Evolutionary conservation across 2,329 filamentous ascomycete genomes (phyloP).

Genomic region (Mycosphaerella arachidis): DNA sequence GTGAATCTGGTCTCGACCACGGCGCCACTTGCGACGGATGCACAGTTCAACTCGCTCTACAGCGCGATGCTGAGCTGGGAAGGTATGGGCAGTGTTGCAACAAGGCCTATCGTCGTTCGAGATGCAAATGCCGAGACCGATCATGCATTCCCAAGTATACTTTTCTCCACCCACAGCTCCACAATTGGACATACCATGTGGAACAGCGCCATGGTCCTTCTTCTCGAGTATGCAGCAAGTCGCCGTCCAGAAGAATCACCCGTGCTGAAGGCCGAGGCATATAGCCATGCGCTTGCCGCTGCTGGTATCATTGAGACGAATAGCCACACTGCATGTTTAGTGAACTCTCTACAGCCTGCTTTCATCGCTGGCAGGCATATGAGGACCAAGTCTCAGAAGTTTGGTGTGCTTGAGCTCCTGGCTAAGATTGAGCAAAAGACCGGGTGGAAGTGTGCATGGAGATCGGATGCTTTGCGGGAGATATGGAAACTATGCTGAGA

Average conservation of each 20-base stretch:
- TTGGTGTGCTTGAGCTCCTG: conserved; percentile 11
- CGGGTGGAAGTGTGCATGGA: conserved; percentile 16
- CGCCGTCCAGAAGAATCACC: not conserved
- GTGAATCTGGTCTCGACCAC: conserved; percentile 8
- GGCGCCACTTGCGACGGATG: conserved; percentile 4
- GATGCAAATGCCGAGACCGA: conserved; percentile 10
- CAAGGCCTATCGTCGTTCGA: conserved; percentile 7
- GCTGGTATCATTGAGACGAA: conserved; percentile 13
- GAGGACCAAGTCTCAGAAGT: conserved; percentile 14
- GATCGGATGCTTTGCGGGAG: conserved; percentile 11
- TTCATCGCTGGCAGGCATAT: conserved; percentile 13
- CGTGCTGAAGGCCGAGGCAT: conserved; percentile 4
- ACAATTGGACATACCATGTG: conserved; percentile 14
- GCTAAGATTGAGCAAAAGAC: conserved; percentile 14
- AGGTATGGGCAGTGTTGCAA: conserved; percentile 6
- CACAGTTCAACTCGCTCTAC: conserved; percentile 5
- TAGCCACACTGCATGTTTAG: conserved; percentile 14
- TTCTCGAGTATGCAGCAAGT: conserved; percentile 11
- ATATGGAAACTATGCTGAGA: conserved; percentile 12
- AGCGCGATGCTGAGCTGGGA: conserved; percentile 12
- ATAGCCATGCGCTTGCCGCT: conserved; percentile 9
- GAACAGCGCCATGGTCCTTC: conserved; percentile 10
- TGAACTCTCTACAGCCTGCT: conserved; percentile 13
- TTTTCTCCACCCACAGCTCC: conserved; percentile 15
- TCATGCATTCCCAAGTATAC: conserved; percentile 10